Conservation (phyloP, 768 basidiomycete genomes). For the Suillus placidus region DNA sequence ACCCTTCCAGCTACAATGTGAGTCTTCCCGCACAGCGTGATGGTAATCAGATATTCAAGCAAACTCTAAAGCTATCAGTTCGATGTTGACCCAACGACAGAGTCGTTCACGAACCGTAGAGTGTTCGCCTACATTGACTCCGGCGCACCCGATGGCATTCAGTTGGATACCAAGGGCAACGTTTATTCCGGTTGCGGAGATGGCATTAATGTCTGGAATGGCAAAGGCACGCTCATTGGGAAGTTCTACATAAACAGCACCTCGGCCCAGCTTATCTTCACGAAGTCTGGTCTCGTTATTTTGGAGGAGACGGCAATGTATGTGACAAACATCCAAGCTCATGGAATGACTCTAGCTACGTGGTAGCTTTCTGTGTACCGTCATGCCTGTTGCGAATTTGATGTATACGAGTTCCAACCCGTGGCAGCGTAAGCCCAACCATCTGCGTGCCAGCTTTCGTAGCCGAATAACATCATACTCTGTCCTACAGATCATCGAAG, state of each 20-base stretch:
- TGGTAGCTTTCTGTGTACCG: background rate
- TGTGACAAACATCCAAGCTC: constrained; percentile 12
- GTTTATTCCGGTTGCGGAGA: constrained; percentile 66
- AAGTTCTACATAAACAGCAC: constrained; percentile 54
- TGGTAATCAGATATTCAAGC: constrained; percentile 3
- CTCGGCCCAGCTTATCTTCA: constrained; percentile 11
- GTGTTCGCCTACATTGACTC: constrained; percentile 65
- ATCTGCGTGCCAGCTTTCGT: too few species aligned
- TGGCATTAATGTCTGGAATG: constrained; percentile 50
- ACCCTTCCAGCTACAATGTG: constrained; percentile 31
- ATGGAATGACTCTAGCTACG: constrained; percentile 4
- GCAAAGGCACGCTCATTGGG: constrained; percentile 55
- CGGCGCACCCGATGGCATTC: constrained; percentile 66
- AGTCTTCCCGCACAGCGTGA: background rate
- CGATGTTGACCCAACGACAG: constrained; percentile 56
- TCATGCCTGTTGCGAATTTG: background rate
- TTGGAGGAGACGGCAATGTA: constrained; percentile 9
- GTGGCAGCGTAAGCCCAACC: too few species aligned
- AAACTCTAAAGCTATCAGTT: constrained; percentile 53
- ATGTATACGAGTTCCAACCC: background rate
- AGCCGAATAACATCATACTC: too few species aligned
- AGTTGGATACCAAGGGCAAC: constrained; percentile 61
- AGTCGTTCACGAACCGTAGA: constrained; percentile 56
- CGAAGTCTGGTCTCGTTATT: constrained; percentile 13
- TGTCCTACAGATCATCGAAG: too few species aligned